phyloP scores from a whole-genome alignment of 148 eudicot species.

The Rhododendron kiyosumense region DNA sequence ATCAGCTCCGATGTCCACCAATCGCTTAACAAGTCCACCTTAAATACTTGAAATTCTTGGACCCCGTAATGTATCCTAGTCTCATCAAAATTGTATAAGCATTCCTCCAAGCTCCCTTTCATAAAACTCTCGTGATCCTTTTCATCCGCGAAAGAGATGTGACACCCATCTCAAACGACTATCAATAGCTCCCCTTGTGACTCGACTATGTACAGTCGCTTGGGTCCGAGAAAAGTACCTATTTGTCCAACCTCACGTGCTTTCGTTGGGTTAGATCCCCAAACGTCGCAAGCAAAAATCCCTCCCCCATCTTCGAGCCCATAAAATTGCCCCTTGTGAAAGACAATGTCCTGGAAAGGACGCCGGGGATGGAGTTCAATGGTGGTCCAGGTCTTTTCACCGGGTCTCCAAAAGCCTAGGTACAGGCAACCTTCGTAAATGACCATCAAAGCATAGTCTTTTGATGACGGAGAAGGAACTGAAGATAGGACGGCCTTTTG shows the following conservation, averaged over 20 bases:
- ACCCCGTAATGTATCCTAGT: background rate
- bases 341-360: background rate
- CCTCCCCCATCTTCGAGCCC: background rate
- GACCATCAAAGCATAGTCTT: background rate
- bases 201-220: background rate
- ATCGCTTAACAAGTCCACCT: background rate
- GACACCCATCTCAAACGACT: background rate
- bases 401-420: background rate
- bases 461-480: background rate
- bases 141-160: background rate
- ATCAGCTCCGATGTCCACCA: background rate
- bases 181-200: background rate
- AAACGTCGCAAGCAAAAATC: background rate
- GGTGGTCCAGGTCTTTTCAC: background rate
- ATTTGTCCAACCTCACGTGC: background rate
- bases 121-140: background rate
- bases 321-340: background rate
- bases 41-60: background rate
- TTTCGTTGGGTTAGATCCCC: background rate
- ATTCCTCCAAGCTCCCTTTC: background rate
- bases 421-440: background rate
- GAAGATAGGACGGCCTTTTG: conserved; percentile 5
- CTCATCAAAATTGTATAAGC: background rate
- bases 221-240: too few relatives aligned
- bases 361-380: background rate